These are phyloP conservation scores for Skeletonema tropicum DNA, from an alignment of 108 stramenopile species.

Conservation along the genomic window DNA sequence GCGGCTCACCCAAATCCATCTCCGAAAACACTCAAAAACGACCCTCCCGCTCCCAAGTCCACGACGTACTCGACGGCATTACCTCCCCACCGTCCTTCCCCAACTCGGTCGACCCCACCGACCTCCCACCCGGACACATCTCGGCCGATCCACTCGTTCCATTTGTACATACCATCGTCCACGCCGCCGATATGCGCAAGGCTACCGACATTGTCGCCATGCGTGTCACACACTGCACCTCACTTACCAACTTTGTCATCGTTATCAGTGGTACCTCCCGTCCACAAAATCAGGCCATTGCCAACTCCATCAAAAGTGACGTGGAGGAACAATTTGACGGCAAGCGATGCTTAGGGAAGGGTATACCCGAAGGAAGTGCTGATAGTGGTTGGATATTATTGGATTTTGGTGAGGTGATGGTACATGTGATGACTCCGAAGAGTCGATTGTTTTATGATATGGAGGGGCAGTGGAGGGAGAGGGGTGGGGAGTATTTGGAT, in stretches of 20 bases:
- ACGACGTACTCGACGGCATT: conserved; percentile 39
- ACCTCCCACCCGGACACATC: conserved; percentile 32
- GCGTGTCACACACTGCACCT: conserved; percentile 69
- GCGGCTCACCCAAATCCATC: conserved; percentile 12
- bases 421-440: conserved; percentile 93
- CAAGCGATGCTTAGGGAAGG: conserved; percentile 53
- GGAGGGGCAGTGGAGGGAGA: conserved; percentile 82
- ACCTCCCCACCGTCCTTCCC: conserved; percentile 29
- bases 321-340: conserved; percentile 66
- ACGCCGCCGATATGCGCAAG: conserved; percentile 89
- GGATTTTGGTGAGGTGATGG: conserved; percentile 92
- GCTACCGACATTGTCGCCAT: conserved; percentile 87
- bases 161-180: conserved; percentile 54
- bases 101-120: conserved; percentile 38
- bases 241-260: conserved; percentile 81
- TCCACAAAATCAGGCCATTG: conserved; percentile 96
- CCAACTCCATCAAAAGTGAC: conserved; percentile 75
- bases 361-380: conserved; percentile 86
- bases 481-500: conserved; percentile 75
- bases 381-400: conserved; percentile 93
- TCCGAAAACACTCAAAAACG: conserved; percentile 27
- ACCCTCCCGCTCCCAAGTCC: conserved; percentile 29
- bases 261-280: conserved; percentile 81
- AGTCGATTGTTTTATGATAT: conserved; percentile 89
- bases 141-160: conserved; percentile 33